phyloP scores from a whole-genome alignment of 192 early-diverging fungal genomes.

The Glomus cerebriforme region DNA sequence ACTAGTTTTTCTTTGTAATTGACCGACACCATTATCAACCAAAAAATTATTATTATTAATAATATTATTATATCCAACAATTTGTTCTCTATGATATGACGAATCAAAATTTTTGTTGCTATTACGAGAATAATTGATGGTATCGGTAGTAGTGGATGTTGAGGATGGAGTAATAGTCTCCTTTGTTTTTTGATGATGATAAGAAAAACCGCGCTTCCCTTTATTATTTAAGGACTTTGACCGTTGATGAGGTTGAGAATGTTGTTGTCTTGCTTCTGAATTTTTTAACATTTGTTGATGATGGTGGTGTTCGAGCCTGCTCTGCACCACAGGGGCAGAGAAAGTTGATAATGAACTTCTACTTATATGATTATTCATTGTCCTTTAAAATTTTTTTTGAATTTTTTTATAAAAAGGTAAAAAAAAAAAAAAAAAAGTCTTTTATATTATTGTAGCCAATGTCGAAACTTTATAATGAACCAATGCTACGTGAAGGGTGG shows the following conservation, averaged over 20 bases:
- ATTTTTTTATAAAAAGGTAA: not conserved
- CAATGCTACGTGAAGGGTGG: not conserved
- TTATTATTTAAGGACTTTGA: constrained; percentile 22
- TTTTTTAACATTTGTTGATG: constrained; percentile 17
- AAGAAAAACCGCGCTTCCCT: not conserved
- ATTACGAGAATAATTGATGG: not conserved
- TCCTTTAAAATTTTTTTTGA: constrained; percentile 14
- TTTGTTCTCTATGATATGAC: not conserved
- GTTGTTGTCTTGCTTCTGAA: not conserved
- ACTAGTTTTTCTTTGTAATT: not conserved
- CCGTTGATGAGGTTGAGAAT: not conserved
- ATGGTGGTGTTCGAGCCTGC: constrained; percentile 38
- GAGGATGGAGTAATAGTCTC: not conserved
- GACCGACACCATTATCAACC: not conserved
- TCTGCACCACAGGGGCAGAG: constrained; percentile 34
- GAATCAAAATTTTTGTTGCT: constrained; percentile 3
- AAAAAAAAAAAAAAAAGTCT: too few relatives aligned
- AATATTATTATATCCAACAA: not conserved
- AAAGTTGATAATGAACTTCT: not conserved
- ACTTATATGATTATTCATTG: constrained; percentile 1
- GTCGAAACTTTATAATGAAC: not conserved
- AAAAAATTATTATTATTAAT: not conserved
- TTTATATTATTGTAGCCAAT: not conserved
- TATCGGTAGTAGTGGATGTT: not conserved
- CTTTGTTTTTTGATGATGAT: not conserved